Conservation (phyloP, 768 basidiomycete species). For the Ramaria rubella region DNA sequence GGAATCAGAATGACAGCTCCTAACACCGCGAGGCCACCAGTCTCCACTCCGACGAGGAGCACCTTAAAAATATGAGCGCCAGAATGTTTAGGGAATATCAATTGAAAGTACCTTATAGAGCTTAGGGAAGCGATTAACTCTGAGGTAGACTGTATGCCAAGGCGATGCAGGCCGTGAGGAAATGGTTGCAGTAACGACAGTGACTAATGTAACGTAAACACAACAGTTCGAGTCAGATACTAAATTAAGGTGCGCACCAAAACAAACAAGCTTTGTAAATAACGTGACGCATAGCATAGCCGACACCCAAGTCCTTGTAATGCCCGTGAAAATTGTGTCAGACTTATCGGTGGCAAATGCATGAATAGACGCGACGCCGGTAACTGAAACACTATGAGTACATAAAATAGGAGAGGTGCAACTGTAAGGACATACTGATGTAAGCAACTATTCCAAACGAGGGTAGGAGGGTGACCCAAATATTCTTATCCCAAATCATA, state of each 20-base stretch:
- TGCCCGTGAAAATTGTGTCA: conserved; percentile 6
- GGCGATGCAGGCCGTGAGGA: not conserved
- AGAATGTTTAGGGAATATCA: not conserved
- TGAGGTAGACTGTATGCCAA: not conserved
- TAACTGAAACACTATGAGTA: not conserved
- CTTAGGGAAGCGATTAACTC: not conserved
- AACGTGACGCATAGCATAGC: conserved; percentile 5
- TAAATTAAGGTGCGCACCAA: not conserved
- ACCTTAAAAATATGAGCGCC: not conserved
- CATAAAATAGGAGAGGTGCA: not conserved
- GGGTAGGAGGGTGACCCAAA: not conserved
- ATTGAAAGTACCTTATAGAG: conserved; percentile 4
- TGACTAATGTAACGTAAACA: not conserved
- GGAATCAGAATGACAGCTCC: conserved; percentile 6
- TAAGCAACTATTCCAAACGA: not conserved
- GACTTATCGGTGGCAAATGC: conserved; percentile 3
- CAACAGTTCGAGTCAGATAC: not conserved
- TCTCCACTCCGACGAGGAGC: conserved; percentile 2
- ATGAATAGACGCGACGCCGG: conserved; percentile 5
- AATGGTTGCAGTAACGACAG: not conserved
- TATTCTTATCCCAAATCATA: conserved; percentile 6
- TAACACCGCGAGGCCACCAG: not conserved
- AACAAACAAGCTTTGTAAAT: conserved; percentile 6
- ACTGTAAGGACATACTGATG: not conserved
- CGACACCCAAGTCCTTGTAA: conserved; percentile 6